phyloP scores from a whole-genome alignment of 441 rosid species.

The Jatropha multifida region DNA sequence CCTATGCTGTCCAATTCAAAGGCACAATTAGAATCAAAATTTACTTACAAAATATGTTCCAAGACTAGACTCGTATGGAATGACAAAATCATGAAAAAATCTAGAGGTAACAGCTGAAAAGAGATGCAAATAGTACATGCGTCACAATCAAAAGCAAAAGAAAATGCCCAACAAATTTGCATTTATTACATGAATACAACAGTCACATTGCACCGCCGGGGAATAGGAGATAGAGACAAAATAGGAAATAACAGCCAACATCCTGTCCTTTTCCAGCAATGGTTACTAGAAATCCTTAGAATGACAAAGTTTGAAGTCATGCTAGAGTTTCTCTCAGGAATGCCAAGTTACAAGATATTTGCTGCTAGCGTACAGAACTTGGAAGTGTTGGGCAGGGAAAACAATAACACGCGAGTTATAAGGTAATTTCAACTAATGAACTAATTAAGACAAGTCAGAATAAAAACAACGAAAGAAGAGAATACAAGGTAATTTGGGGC shows the following conservation, averaged over 20 bases:
- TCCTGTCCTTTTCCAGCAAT: background rate
- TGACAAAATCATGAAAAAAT: background rate
- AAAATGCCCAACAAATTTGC: background rate
- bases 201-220: background rate
- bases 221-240: background rate
- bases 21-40: background rate
- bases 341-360: too few relatives aligned
- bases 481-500: too few relatives aligned
- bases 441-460: too few relatives aligned
- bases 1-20: constrained; percentile 50
- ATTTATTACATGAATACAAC: background rate
- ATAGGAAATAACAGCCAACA: background rate
- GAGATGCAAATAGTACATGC: background rate
- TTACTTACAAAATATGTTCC: background rate
- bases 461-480: too few relatives aligned
- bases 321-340: too few relatives aligned
- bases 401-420: too few relatives aligned
- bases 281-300: background rate
- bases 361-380: too few relatives aligned
- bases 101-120: background rate
- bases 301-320: background rate
- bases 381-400: too few relatives aligned
- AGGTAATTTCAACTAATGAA: too few relatives aligned
- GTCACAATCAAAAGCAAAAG: background rate
- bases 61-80: background rate